Evolutionary conservation across 2,329 filamentous ascomycete species (phyloP), one percentile per base, ranked within the genome.

Genomic region (Cytospora chrysosperma): DNA sequence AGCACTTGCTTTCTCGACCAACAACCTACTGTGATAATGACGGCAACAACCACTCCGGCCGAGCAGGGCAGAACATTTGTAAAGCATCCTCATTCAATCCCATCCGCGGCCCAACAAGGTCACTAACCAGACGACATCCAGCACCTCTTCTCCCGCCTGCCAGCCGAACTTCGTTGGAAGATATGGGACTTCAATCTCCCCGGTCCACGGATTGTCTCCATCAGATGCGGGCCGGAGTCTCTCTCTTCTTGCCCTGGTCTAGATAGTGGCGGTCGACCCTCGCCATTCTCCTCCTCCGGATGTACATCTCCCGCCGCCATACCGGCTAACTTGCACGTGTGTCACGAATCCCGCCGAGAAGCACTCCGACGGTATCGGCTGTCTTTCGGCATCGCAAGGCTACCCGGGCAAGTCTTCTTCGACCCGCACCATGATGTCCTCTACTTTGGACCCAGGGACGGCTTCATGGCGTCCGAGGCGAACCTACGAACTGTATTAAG

Each of bases 161-260:
- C 81, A 1, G 68, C 75, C 15, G 81, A 83, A 67, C 71, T 83
- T 19, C 78, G 81, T 13, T 71, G 82, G 27, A 78, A 75, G 61
- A 80, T 83, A 56, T 83, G 81, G 81, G 72, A 73, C 49, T 73
- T 78, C 67, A 81, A 75, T 67, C 70, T 81, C 21, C 77, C 79
- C 0, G 69, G 70, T 17, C 70, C 76, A 13, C 79, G 81, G 34
- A 72, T 83, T 56, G 76, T 83, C 28, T 74, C 78, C 1, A 71
- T 82, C 32, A 74, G 72, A 50, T 81, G 78, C 69, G 76, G 75
- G 30, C 70, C 72, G 43, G 69, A 70, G 17, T 72, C 72, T 37
- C 66, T 63, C 40, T 62, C 61, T 3, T 34, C 54, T 19, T 17
- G 34, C 28, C n/a, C 55, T 4, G 26, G 30, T 13, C 9, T 50